These are phyloP conservation scores for Aspergillus conjunctus DNA, from an alignment of 495 filamentous ascomycete genomes.

Conservation along the genomic window DNA sequence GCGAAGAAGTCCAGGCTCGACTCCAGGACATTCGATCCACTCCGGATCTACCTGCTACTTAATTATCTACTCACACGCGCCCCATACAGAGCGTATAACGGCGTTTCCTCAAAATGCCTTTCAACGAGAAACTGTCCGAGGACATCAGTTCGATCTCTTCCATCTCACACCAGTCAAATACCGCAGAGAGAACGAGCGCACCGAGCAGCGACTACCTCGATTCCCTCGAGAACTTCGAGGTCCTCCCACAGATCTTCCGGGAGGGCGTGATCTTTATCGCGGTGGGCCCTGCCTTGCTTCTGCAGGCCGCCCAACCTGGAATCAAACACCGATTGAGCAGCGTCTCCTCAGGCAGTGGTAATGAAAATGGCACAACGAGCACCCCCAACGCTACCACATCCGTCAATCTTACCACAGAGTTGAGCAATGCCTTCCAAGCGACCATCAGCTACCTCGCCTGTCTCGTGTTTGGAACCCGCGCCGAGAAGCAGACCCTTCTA, in stretches of 20 bases:
- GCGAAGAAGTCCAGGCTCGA: too few species aligned
- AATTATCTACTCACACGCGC: not conserved
- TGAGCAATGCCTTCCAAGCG: constrained; percentile 39
- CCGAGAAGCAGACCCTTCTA: constrained; percentile 39
- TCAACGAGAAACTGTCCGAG: constrained; percentile 15
- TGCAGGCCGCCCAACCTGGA: constrained; percentile 44
- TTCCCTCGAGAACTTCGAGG: constrained; percentile 36
- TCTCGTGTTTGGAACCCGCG: constrained; percentile 40
- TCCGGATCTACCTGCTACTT: not conserved
- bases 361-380: not conserved
- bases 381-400: constrained; percentile 17
- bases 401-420: constrained; percentile 34
- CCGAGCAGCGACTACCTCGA: constrained; percentile 25
- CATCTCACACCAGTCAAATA: not conserved
- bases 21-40: not conserved
- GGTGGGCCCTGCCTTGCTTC: constrained; percentile 40
- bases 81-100: not conserved
- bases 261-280: constrained; percentile 47
- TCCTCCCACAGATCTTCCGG: constrained; percentile 44
- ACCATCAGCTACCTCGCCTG: constrained; percentile 43
- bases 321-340: constrained; percentile 28
- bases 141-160: not conserved
- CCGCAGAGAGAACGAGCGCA: not conserved
- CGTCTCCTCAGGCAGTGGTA: constrained; percentile 7
- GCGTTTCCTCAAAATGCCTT: not conserved